These are phyloP conservation scores for Hyphopichia pseudoburtonii DNA, from an alignment of 1,139 yeast genomes.

Conservation along the genomic window DNA sequence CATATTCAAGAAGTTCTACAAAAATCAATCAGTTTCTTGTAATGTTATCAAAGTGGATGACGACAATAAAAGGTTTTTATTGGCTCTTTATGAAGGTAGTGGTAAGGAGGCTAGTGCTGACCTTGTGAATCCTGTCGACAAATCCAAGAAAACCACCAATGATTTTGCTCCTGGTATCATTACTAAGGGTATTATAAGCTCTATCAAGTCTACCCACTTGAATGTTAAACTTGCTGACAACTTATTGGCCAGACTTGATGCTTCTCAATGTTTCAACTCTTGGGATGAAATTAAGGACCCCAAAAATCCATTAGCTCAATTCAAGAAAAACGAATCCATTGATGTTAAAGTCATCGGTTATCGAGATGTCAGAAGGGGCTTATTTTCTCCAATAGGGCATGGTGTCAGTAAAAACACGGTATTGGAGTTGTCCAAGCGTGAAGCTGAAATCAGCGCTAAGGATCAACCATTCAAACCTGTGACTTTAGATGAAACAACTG, in stretches of 20 bases:
- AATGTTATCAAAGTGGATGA: slow-evolving; percentile 64
- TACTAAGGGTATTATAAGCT: slow-evolving; percentile 60
- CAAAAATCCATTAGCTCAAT: slow-evolving; percentile 59
- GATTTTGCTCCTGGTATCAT: slow-evolving; percentile 61
- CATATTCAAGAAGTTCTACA: slow-evolving; percentile 55
- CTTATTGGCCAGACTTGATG: slow-evolving; percentile 77
- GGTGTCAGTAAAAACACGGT: slow-evolving; percentile 52
- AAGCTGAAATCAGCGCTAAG: slow-evolving; percentile 24
- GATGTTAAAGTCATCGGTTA: slow-evolving; percentile 72
- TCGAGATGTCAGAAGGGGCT: slow-evolving; percentile 72
- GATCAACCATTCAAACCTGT: slow-evolving; percentile 24
- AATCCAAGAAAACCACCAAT: slow-evolving; percentile 40
- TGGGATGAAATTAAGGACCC: slow-evolving; percentile 57
- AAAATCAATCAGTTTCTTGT: slow-evolving; percentile 68
- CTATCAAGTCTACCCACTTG: slow-evolving; percentile 73
- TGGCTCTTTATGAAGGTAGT: slow-evolving; percentile 49
- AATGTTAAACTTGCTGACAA: slow-evolving; percentile 77
- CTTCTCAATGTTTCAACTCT: slow-evolving; percentile 64
- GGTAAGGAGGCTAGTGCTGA: slow-evolving; percentile 16
- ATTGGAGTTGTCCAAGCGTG: slow-evolving; percentile 63
- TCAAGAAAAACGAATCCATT: slow-evolving; percentile 57
- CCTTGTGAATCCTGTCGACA: slow-evolving; percentile 61
- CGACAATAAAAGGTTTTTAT: slow-evolving; percentile 67
- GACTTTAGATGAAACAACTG: slow-evolving; percentile 37
- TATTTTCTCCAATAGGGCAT: slow-evolving; percentile 68